phyloP scores from a whole-genome alignment of 2,329 filamentous ascomycete species.

The Colletotrichum eremochloae region DNA sequence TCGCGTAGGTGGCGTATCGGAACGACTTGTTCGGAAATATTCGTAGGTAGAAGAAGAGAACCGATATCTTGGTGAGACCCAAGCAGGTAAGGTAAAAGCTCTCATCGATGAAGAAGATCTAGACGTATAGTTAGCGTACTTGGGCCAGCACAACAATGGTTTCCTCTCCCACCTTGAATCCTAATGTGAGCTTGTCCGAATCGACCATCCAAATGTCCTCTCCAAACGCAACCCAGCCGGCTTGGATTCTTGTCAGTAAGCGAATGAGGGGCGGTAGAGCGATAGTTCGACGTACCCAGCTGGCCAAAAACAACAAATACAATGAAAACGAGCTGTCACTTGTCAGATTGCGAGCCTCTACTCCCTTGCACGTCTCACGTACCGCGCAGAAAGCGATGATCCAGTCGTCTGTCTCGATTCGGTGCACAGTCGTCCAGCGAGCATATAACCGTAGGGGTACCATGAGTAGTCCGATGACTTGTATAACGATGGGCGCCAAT shows the following conservation, averaged over 20 bases:
- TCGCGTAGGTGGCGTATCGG: conserved; percentile 44
- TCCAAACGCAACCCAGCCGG: conserved; percentile 50
- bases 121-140: not conserved
- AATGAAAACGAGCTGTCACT: conserved; percentile 47
- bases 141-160: not conserved
- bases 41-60: conserved; percentile 52
- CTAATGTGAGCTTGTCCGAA: conserved; percentile 46
- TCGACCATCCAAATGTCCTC: conserved; percentile 55
- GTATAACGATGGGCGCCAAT: conserved; percentile 53
- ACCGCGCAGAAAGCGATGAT: conserved; percentile 54
- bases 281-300: conserved; percentile 45
- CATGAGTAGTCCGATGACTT: conserved; percentile 52
- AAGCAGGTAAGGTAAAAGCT: conserved; percentile 51
- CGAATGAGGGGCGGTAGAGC: not conserved
- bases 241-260: conserved; percentile 41
- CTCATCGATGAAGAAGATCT: conserved; percentile 50
- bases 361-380: conserved; percentile 25
- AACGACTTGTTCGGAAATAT: conserved; percentile 50
- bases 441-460: conserved; percentile 55
- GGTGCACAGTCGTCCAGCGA: conserved; percentile 50
- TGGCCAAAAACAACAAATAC: conserved; percentile 51
- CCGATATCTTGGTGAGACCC: conserved; percentile 49
- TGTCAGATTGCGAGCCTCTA: not conserved
- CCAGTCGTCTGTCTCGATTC: conserved; percentile 56
- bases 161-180: conserved; percentile 47